Evolutionary conservation across 257 asterid species (phyloP).

Genomic region (Nicotiana tabacum): DNA sequence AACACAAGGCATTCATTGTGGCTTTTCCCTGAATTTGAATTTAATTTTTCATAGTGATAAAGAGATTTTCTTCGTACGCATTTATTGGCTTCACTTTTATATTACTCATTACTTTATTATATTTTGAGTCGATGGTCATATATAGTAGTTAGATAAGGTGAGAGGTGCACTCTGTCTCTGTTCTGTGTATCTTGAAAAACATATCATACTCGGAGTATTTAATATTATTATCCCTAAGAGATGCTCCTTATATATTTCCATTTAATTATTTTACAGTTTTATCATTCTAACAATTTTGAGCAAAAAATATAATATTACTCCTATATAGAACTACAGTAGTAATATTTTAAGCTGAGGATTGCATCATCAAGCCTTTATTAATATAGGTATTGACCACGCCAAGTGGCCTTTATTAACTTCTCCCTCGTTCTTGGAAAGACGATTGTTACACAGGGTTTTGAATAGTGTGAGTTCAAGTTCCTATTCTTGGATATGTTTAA

Average conservation of each 20-base stretch:
- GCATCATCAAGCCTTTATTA: background rate
- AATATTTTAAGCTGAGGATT: background rate
- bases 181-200: conserved; percentile 18
- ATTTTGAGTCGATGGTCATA: background rate
- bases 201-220: background rate
- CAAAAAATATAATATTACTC: background rate
- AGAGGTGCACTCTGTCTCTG: conserved; percentile 23
- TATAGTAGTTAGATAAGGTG: conserved; percentile 16
- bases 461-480: background rate
- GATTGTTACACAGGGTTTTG: background rate
- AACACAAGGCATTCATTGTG: background rate
- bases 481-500: background rate
- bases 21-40: background rate
- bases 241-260: background rate
- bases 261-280: background rate
- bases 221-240: background rate
- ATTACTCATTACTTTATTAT: background rate
- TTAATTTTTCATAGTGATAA: background rate
- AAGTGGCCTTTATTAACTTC: background rate
- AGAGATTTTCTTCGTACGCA: background rate
- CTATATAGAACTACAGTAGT: background rate
- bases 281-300: background rate
- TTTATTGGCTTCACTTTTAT: background rate
- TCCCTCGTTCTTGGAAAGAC: background rate
- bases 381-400: conserved; percentile 7